phyloP scores from a whole-genome alignment of 2,329 filamentous ascomycete species.

The Scopulariopsis brevicaulis region DNA sequence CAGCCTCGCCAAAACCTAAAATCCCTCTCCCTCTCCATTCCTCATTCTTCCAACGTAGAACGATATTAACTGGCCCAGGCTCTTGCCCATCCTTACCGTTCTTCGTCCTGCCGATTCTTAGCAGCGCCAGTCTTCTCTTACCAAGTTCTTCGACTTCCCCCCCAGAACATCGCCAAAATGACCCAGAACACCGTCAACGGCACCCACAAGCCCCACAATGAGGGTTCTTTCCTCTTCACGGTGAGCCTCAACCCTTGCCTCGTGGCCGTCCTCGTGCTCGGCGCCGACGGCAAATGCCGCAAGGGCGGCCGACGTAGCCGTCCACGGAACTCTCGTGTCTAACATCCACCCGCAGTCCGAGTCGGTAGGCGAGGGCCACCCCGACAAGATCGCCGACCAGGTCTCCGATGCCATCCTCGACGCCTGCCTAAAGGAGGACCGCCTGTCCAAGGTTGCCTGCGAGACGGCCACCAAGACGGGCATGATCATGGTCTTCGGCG shows the following conservation, averaged over 20 bases:
- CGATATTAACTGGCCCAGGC: neutral
- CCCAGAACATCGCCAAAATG: conserved; percentile 36
- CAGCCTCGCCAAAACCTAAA: neutral
- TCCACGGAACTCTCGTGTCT: conserved; percentile 7
- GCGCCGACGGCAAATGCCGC: conserved; percentile 3
- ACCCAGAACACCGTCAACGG: conserved; percentile 36
- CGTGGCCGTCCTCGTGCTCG: neutral
- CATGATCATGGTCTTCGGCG: conserved; percentile 98
- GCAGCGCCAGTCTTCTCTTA: conserved; percentile 9
- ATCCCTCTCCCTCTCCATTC: neutral
- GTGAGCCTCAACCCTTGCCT: conserved; percentile 26
- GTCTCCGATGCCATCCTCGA: conserved; percentile 98
- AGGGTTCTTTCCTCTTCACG: conserved; percentile 76
- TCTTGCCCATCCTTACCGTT: neutral
- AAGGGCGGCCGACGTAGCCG: conserved; percentile 1
- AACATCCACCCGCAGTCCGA: conserved; percentile 48
- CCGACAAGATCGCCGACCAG: conserved; percentile 97
- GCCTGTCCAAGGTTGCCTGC: conserved; percentile 96
- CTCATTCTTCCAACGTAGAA: neutral
- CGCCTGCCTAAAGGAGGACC: conserved; percentile 89
- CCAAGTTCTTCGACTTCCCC: conserved; percentile 6
- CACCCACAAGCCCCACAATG: conserved; percentile 35
- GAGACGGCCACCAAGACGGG: conserved; percentile 99
- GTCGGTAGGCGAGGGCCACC: conserved; percentile 82
- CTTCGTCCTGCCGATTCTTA: conserved; percentile 2